These are phyloP conservation scores for Exsudoporus frostii DNA, from an alignment of 768 basidiomycete species.

Conservation along the genomic window DNA sequence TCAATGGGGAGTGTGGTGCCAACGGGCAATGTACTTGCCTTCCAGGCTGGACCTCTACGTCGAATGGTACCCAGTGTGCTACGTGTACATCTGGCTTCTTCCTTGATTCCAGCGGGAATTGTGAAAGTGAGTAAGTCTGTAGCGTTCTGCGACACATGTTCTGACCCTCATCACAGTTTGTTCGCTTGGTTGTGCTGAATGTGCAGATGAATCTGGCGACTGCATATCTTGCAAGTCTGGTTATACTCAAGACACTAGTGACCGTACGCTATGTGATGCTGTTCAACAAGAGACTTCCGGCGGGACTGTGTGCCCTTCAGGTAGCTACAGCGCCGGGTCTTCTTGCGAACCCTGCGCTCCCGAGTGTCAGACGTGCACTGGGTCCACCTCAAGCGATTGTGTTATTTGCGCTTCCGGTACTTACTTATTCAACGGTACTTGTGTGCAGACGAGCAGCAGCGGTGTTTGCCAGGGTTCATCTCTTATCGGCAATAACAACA, in stretches of 20 bases:
- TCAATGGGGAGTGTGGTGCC: conserved; percentile 72
- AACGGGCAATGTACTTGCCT: conserved; percentile 75
- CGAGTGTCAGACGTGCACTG: conserved; percentile 69
- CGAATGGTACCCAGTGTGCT: conserved; percentile 75
- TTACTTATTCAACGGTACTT: conserved; percentile 64
- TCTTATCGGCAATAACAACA: conserved; percentile 76
- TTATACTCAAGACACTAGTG: conserved; percentile 64
- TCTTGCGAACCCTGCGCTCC: conserved; percentile 59
- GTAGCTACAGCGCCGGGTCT: conserved; percentile 57
- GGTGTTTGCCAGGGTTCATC: conserved; percentile 74
- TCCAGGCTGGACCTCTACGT: conserved; percentile 67
- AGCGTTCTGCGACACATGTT: background rate
- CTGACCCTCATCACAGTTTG: conserved; percentile 48
- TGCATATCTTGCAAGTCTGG: conserved; percentile 72
- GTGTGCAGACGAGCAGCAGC: conserved; percentile 59
- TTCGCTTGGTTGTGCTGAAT: conserved; percentile 65
- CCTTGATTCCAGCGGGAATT: conserved; percentile 63
- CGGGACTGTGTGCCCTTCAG: conserved; percentile 60
- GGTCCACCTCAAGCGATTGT: conserved; percentile 67
- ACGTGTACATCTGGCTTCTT: conserved; percentile 77
- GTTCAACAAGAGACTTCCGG: conserved; percentile 46
- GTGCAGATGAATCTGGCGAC: conserved; percentile 62
- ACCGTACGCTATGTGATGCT: conserved; percentile 63
- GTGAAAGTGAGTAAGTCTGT: conserved; percentile 49
- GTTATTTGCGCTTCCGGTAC: conserved; percentile 60